A percentile compares a stretch with the other conserved stretches of the same genome.
Conservation (phyloP, 169 alveolate species). For the Blepharisma undulans region DNA sequence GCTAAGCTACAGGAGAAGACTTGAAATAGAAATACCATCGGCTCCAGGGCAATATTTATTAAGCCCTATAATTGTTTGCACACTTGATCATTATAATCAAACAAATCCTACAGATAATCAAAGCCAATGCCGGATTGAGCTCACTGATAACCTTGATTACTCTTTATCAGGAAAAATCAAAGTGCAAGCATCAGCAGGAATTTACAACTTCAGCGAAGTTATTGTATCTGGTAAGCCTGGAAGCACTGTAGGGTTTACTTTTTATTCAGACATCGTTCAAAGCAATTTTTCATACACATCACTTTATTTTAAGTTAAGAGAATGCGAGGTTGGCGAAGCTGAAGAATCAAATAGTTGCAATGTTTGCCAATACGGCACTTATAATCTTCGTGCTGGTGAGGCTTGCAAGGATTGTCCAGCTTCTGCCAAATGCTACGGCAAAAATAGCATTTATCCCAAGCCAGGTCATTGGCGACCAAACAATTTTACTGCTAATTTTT, state of each 20-base stretch:
- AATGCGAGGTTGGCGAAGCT: not conserved
- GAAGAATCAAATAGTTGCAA: not conserved
- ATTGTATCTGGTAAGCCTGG: no score
- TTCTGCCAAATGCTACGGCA: not conserved
- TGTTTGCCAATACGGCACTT: not conserved
- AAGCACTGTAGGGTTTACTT: no score
- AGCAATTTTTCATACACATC: no score
- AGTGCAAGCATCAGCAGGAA: no score
- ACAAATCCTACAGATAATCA: not conserved
- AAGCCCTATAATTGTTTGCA: not conserved
- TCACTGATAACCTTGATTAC: no score
- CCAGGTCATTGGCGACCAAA: not conserved
- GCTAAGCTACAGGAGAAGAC: not conserved
- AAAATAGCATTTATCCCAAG: not conserved
- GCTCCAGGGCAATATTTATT: not conserved
- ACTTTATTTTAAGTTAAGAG: not conserved
- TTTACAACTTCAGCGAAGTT: no score
- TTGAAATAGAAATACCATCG: not conserved
- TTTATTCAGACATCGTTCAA: no score
- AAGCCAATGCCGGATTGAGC: not conserved
- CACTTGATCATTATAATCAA: constrained; percentile 14
- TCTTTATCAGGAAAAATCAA: not conserved
- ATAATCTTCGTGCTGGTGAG: not conserved
- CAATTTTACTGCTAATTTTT: not conserved
- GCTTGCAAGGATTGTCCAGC: not conserved